These are phyloP conservation scores for Mortierella sp. DNA, from an alignment of 371 early-diverging fungal species.

Conservation along the genomic window DNA sequence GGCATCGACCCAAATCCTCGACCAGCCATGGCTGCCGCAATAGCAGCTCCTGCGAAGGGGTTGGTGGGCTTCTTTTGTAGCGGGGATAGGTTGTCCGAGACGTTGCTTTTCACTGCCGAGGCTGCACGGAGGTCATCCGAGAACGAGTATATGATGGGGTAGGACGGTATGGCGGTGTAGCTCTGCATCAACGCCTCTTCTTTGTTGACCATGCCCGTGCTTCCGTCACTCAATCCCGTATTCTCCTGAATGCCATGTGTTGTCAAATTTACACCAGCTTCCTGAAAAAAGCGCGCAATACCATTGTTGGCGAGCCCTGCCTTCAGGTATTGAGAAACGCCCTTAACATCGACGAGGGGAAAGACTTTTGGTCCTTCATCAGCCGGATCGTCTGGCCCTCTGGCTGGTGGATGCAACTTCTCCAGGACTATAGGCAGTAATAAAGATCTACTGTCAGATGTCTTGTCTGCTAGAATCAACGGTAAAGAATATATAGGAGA, in stretches of 20 bases:
- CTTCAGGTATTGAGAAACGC: constrained; percentile 30
- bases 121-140: constrained; percentile 19
- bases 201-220: neutral
- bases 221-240: neutral
- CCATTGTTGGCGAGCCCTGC: constrained; percentile 23
- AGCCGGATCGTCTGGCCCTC: constrained; percentile 23
- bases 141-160: constrained; percentile 41
- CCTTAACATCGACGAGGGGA: constrained; percentile 30
- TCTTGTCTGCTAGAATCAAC: neutral
- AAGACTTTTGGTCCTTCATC: constrained; percentile 22
- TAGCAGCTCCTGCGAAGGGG: constrained; percentile 29
- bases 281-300: constrained; percentile 26
- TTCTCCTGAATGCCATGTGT: neutral
- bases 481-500: neutral
- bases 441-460: neutral
- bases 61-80: constrained; percentile 6
- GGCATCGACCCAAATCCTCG: constrained; percentile 27
- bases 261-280: neutral
- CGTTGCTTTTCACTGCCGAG: neutral
- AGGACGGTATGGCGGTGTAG: constrained; percentile 22
- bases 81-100: neutral
- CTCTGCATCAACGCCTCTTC: neutral
- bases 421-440: constrained; percentile 23
- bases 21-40: constrained; percentile 19
- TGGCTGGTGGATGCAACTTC: constrained; percentile 20